These are phyloP conservation scores for Clavispora fructus DNA, from an alignment of 805 yeast genomes.

Conservation along the genomic window DNA sequence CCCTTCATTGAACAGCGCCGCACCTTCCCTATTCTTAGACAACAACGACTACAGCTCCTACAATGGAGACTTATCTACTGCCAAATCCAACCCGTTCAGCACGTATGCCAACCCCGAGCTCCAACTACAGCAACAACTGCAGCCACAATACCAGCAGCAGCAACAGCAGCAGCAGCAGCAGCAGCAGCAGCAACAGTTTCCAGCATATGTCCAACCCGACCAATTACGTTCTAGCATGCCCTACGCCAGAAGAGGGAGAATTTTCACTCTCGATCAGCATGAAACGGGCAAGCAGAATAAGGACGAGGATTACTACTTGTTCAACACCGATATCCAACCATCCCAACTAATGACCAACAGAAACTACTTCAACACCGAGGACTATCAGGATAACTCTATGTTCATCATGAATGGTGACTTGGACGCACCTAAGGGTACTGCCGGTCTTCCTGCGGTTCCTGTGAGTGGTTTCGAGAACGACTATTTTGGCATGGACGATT, in stretches of 20 bases:
- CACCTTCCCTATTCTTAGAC: conserved; percentile 8
- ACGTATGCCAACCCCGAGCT: conserved; percentile 39
- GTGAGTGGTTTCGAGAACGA: conserved; percentile 33
- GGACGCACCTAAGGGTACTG: conserved; percentile 2
- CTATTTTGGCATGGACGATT: conserved; percentile 27
- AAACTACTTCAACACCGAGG: conserved; percentile 20
- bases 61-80: conserved; percentile 9
- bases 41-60: conserved; percentile 6
- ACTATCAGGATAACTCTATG: conserved; percentile 23
- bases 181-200: conserved; percentile 5
- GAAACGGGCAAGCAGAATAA: conserved; percentile 16
- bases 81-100: conserved; percentile 26
- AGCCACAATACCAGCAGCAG: too few species aligned
- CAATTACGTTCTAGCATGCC: conserved; percentile 3
- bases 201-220: conserved; percentile 9
- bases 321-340: conserved; percentile 39
- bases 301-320: conserved; percentile 34
- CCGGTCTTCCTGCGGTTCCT: conserved; percentile 8
- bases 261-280: conserved; percentile 27
- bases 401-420: conserved; percentile 16
- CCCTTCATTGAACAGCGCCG: conserved; percentile 13
- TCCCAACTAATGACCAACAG: conserved; percentile 28
- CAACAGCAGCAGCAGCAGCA: too few species aligned
- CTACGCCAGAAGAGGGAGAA: conserved; percentile 23
- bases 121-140: conserved; percentile 11